These are phyloP conservation scores for Acorus calamus DNA, from an alignment of 106 monocot species.

Conservation along the genomic window DNA sequence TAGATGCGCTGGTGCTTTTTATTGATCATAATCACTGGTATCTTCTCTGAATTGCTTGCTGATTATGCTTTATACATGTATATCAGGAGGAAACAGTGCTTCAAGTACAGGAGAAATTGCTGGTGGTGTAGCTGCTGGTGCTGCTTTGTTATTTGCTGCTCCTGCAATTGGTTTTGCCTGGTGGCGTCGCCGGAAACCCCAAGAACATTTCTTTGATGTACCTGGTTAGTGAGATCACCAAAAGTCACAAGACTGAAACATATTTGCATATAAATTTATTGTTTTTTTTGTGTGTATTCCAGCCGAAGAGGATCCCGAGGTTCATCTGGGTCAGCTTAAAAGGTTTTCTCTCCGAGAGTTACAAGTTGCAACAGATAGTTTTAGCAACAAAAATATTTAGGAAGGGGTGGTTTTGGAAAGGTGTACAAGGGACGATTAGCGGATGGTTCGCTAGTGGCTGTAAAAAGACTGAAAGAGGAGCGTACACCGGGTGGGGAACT, in stretches of 20 bases:
- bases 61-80: background rate
- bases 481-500: conserved; percentile 20
- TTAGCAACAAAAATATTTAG: conserved; percentile 80
- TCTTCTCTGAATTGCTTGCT: background rate
- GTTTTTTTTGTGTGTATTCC: conserved; percentile 1
- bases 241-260: background rate
- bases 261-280: background rate
- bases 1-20: no score
- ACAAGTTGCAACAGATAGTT: conserved; percentile 84
- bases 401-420: conserved; percentile 93
- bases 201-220: conserved; percentile 90
- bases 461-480: conserved; percentile 45
- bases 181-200: conserved; percentile 83
- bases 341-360: conserved; percentile 79
- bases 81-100: conserved; percentile 34
- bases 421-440: conserved; percentile 84
- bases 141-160: conserved; percentile 76
- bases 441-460: conserved; percentile 79
- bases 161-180: conserved; percentile 84
- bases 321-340: conserved; percentile 87
- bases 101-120: conserved; percentile 81
- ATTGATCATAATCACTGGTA: background rate
- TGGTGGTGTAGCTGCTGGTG: conserved; percentile 86
- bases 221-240: conserved; percentile 52
- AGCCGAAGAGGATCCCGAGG: conserved; percentile 97